These are phyloP conservation scores for Zymoseptoria passerinii DNA, from an alignment of 2,329 filamentous ascomycete genomes.

Conservation along the genomic window DNA sequence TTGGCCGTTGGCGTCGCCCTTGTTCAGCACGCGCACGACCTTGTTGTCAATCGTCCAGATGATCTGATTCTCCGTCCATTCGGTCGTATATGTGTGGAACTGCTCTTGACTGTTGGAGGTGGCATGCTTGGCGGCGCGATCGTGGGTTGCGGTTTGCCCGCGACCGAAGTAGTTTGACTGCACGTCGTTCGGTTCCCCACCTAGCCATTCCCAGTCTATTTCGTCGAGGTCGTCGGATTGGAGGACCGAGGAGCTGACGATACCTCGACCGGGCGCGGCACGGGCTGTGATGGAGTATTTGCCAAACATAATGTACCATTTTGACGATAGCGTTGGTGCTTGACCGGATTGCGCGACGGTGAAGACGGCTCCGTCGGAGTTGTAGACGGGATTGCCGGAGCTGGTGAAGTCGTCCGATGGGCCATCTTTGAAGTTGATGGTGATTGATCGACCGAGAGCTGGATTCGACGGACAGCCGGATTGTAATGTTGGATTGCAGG, in stretches of 20 bases:
- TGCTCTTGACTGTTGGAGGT: conserved; percentile 58
- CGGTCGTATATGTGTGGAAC: conserved; percentile 81
- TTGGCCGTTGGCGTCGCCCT: conserved; percentile 61
- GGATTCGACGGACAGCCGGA: conserved; percentile 63
- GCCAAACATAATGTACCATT: conserved; percentile 99
- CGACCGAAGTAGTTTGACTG: conserved; percentile 98
- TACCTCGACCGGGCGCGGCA: conserved; percentile 77
- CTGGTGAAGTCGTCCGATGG: conserved; percentile 69
- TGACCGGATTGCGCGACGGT: conserved; percentile 72
- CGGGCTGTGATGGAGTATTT: conserved; percentile 79
- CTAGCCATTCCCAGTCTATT: conserved; percentile 96
- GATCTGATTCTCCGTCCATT: conserved; percentile 82
- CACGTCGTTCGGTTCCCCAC: conserved; percentile 65
- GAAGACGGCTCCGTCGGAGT: conserved; percentile 68
- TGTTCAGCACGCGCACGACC: conserved; percentile 66
- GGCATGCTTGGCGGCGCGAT: conserved; percentile 74
- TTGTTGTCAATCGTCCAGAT: conserved; percentile 77
- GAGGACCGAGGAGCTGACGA: conserved; percentile 85
- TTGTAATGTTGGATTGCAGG: conserved; percentile 48
- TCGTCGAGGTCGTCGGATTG: conserved; percentile 90
- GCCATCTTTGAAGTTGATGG: conserved; percentile 74
- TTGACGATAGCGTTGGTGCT: conserved; percentile 73
- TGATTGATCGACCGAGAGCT: conserved; percentile 73
- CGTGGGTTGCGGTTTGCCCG: conserved; percentile 74
- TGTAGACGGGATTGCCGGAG: conserved; percentile 61